Evolutionary conservation across 495 filamentous ascomycete genomes (phyloP).

Genomic region (Aeminium ludgeri): DNA sequence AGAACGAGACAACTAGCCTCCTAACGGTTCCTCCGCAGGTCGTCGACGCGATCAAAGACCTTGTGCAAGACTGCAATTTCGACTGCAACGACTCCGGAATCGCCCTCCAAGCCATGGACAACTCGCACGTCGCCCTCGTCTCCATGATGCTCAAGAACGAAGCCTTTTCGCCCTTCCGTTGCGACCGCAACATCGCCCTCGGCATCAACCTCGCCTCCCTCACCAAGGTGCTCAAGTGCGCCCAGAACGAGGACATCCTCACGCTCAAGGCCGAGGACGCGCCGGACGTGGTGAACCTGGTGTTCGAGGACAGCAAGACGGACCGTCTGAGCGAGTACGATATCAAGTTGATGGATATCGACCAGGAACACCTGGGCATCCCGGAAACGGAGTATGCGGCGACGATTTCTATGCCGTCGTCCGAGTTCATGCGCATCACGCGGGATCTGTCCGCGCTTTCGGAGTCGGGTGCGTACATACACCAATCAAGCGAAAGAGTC

Average conservation of each 20-base stretch:
- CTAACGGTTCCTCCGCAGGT: slow-evolving; percentile 39
- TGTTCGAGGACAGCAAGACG: slow-evolving; percentile 81
- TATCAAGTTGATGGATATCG: slow-evolving; percentile 99
- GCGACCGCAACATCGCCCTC: slow-evolving; percentile 95
- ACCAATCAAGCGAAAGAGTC: neutral
- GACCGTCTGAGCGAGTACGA: slow-evolving; percentile 96
- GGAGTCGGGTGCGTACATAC: slow-evolving; percentile 56
- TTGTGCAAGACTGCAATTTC: slow-evolving; percentile 99
- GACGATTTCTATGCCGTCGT: slow-evolving; percentile 69
- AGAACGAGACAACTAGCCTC: slow-evolving; percentile 5
- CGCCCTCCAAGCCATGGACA: slow-evolving; percentile 98
- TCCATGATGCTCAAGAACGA: slow-evolving; percentile 97
- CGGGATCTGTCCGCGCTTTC: slow-evolving; percentile 78
- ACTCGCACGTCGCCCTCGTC: slow-evolving; percentile 96
- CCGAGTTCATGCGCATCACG: slow-evolving; percentile 91
- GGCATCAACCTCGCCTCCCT: slow-evolving; percentile 93
- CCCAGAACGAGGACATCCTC: slow-evolving; percentile 86
- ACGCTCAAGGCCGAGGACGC: slow-evolving; percentile 96
- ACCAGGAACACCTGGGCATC: slow-evolving; percentile 97
- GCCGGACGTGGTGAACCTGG: slow-evolving; percentile 83
- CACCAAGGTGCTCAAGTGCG: slow-evolving; percentile 90
- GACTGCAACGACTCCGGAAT: slow-evolving; percentile 99
- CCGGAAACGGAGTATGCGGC: slow-evolving; percentile 96
- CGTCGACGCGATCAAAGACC: slow-evolving; percentile 96
- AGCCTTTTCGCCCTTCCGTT: slow-evolving; percentile 90